phyloP scores from a whole-genome alignment of 495 filamentous ascomycete species.

The Oidiodendron maius region DNA sequence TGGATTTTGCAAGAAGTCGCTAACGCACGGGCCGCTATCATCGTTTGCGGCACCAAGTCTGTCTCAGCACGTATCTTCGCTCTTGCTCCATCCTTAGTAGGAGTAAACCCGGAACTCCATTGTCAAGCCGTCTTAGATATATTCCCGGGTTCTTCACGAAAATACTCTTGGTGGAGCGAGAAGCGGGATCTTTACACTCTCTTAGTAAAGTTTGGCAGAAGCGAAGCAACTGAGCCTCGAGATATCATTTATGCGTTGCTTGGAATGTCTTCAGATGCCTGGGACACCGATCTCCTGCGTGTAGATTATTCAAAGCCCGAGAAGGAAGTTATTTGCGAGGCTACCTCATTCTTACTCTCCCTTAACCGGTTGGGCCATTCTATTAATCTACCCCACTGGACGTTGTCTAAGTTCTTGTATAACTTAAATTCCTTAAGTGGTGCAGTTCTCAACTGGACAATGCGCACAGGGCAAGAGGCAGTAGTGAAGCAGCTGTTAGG shows the following conservation, averaged over 20 bases:
- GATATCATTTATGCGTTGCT: constrained; percentile 29
- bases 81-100: constrained; percentile 21
- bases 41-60: constrained; percentile 25
- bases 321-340: constrained; percentile 13
- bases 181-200: constrained; percentile 23
- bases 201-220: constrained; percentile 21
- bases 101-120: not conserved
- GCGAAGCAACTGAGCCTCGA: constrained; percentile 22
- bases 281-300: constrained; percentile 7
- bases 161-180: constrained; percentile 25
- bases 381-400: not conserved
- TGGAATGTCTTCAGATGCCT: constrained; percentile 21
- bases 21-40: constrained; percentile 17
- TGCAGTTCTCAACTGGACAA: not conserved
- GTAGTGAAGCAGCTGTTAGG: too few species aligned
- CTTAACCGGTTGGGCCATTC: not conserved
- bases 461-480: too few species aligned
- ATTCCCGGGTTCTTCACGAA: constrained; percentile 17
- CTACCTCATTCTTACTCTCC: constrained; percentile 4
- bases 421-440: not conserved
- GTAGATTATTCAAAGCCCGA: constrained; percentile 18
- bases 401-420: not conserved
- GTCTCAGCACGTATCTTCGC: constrained; percentile 24
- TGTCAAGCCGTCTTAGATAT: constrained; percentile 31
- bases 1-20: constrained; percentile 32